These are phyloP conservation scores for Cystobasidium slooffiae DNA, from an alignment of 1,284 basidiomycete genomes.

Conservation along the genomic window DNA sequence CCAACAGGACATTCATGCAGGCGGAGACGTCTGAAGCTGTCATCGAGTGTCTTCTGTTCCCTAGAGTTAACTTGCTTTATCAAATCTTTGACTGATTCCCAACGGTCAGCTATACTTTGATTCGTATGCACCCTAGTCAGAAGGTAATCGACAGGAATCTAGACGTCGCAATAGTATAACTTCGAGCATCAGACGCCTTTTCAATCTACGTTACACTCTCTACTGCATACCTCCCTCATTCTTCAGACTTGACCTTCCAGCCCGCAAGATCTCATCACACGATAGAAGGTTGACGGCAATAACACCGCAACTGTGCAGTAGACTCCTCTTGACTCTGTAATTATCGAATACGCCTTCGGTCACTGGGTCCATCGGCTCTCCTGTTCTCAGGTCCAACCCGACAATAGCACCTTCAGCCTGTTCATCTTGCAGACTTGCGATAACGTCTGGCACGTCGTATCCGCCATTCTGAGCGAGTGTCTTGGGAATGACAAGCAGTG, in stretches of 20 bases:
- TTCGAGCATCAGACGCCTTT: background rate
- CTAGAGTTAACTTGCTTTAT: too few relatives aligned
- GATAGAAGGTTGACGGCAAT: constrained; percentile 90
- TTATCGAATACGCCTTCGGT: constrained; percentile 98
- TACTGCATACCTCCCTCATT: constrained; percentile 39
- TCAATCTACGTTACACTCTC: background rate
- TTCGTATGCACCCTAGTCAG: too few relatives aligned
- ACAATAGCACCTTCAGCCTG: constrained; percentile 87
- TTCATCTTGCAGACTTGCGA: constrained; percentile 90
- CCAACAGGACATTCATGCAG: too few relatives aligned
- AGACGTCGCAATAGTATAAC: background rate
- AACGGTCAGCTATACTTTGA: too few relatives aligned
- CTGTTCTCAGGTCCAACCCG: constrained; percentile 88
- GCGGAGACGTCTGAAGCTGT: too few relatives aligned
- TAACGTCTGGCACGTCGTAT: constrained; percentile 94
- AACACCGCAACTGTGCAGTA: constrained; percentile 92
- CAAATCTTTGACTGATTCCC: too few relatives aligned
- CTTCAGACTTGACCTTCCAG: constrained; percentile 70
- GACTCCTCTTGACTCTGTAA: constrained; percentile 96
- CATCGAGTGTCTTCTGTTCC: too few relatives aligned
- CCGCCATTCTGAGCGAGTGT: constrained; percentile 95
- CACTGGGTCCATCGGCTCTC: constrained; percentile 95
- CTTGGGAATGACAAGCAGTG: constrained; percentile 92
- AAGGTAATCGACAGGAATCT: too few relatives aligned
- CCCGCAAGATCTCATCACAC: constrained; percentile 92